Conservation (phyloP, 768 basidiomycete genomes). For the Fomitopsis serialis region DNA sequence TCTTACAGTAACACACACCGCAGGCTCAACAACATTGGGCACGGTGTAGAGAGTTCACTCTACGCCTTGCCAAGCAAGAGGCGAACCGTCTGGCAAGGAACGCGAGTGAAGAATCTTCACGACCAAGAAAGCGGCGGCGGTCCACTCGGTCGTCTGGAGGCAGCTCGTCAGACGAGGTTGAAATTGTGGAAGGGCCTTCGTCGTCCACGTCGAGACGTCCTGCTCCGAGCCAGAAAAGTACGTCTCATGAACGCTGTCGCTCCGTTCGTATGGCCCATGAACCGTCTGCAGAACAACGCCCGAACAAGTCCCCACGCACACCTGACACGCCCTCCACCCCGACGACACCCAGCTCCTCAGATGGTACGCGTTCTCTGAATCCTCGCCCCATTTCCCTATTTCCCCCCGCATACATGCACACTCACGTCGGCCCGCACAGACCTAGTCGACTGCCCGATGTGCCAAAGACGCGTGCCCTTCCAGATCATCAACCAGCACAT, state of each 20-base stretch:
- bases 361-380: too few relatives aligned
- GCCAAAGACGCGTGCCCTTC: slow-evolving; percentile 39
- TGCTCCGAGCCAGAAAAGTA: background rate
- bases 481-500: slow-evolving; percentile 59
- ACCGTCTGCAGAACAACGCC: background rate
- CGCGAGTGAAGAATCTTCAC: background rate
- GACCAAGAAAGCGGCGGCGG: slow-evolving; percentile 1
- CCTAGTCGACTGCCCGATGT: slow-evolving; percentile 51
- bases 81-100: slow-evolving; percentile 2
- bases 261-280: background rate
- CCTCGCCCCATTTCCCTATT: too few relatives aligned
- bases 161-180: slow-evolving; percentile 6
- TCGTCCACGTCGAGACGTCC: background rate
- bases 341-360: background rate
- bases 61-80: slow-evolving; percentile 7
- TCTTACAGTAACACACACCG: too few relatives aligned
- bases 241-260: background rate
- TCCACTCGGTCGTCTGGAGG: slow-evolving; percentile 20
- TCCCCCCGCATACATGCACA: too few relatives aligned
- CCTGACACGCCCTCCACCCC: slow-evolving; percentile 3
- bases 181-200: slow-evolving; percentile 5
- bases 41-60: slow-evolving; percentile 12
- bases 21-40: too few relatives aligned
- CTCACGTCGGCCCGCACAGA: background rate
- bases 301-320: background rate